Base-by-base conservation (phyloP, 768 basidiomycete genomes). In the Tylopilus subfusipes region DNA sequence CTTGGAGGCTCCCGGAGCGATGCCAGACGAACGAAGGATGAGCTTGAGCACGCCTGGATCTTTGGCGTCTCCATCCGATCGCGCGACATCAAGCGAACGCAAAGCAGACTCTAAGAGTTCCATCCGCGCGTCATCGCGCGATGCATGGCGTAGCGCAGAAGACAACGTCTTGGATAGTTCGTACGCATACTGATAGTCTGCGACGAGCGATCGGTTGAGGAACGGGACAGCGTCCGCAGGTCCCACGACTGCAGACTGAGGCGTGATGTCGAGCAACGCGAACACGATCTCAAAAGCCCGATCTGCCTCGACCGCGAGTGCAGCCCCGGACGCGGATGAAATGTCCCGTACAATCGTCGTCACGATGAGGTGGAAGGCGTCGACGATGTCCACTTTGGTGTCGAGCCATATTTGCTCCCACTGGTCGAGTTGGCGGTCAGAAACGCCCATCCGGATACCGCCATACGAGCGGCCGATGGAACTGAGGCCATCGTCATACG, bases 371-470 rank as follows among this genome's bases (percentile, higher is more conserved):
- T 90, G 87, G 68, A 88, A 86, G 4, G 77, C 65, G 58, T 92
- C 89, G 19, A 92, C 69, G 24, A 90, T 70, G 21, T 82, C 80
- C 9, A 87, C 83, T 70, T 91, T 92, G 2, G 85, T 84, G 53
- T 84, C 79, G 7, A 90, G 73, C 81, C 86, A 88, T 43, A 87
- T 75, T 14, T 73, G 74, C 58, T 87, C 83, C 88, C 88, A 91
- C 48, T 88, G 79, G 57, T 84, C 82, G 16, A 76, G 68, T 5
- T 72, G 65, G 52, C 71, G 55, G 22, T 68, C 50, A 24, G 65
- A 47, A 29, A 65, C 50, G 25, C 63, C 57, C 27, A 63, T 53
- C 19, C 75, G 63, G 29, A 75, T 58, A 13, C 85, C 84, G 0
- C 88, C 86, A 51, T 90, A 87, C 0, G 82, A 80, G 16, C 73